Evolutionary conservation across 106 monocot species (phyloP), one percentile per base, ranked within the genome.

Genomic region (Dendrobium chrysotoxum): DNA sequence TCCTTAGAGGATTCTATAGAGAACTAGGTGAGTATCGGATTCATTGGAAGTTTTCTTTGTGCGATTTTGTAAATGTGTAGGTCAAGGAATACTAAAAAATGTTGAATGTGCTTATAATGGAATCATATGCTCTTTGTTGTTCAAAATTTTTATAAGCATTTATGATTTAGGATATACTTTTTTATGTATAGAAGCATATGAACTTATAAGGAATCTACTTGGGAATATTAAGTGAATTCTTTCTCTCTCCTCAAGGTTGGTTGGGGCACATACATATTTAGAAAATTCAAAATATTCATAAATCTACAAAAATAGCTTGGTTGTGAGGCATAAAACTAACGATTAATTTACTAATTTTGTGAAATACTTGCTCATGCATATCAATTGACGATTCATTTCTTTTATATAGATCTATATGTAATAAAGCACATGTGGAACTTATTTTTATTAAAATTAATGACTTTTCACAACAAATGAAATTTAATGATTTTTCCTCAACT

Each of bases 1-100:
- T 31, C 41, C 74, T 74, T 74, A 41, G 40, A 74, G 74, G 74
- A 74, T 74, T 40, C 74, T 41, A 40, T 74, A 40, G 41, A 74
- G 74, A 18, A 74, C 11, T 74, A 3, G 74, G 74, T 74, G 40
- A 74, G 74, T 6, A 74, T 41, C 21, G 38, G 20, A 40, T 41
- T 20, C 35, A 61, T 25, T 23, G 20, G 61, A 61, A 61, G 61
- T 20, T 23, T 70, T 70, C 9, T 35, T 35, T 35, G 35, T 15
- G 7, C 13, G 3, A 30, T 70, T 70, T 21, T 31, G 31, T 30
- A 30, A 35, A 16, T 4, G 4, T 70, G 28, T 15, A 30, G 1
- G 70, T 2, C 30, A 70, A 70, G 11, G 8, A 31, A 35, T 35
- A 5, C 3, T 0, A 30, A 30, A 70, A 70, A 31, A 35, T 31